Base-by-base conservation (phyloP, 164 flowering plant species). In the Magnolia sinica region DNA sequence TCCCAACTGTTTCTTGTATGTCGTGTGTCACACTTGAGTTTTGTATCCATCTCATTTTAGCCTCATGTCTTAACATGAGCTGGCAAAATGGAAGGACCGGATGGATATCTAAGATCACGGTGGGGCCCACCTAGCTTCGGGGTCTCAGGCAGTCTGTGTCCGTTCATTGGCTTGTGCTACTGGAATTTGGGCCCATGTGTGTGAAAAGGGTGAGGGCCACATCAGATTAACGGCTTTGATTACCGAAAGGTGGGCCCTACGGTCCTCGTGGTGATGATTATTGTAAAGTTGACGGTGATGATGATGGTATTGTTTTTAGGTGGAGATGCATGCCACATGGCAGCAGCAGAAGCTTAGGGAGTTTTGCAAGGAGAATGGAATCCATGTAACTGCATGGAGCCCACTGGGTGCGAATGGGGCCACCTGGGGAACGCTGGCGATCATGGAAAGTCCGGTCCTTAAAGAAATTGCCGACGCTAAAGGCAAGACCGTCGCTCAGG, bases 311-410 rank as follows among this genome's bases (percentile, higher is more conserved):
- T 4, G 45, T 11, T 65, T 65, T 37, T 14, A 70, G 73, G 83
- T 84, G 19, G 86, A 84, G 69, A 68, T 82, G 81, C 72, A 78
- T 77, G 81, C 84, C 27, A 18, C 49, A 11, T 84, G 84, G 84
- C 76, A 76, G 6, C 86, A 80, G 64, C 61, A 37, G 59, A 73
- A 79, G 18, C 55, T 84, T 58, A 77, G 49, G 58, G 76, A 82
- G 0, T 80, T 76, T 24, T 84, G 86, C 70, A 67, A 50, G 19
- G 71, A 27, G 10, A 74, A 76, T 31, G 80, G 76, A 4, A 80
- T 84, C 6, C 74, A 73, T 63, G 83, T 82, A 55, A 80, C 50
- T 29, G 86, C 81, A 3, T 82, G 73, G n/a, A 76, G 83, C 45
- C 82, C 84, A 22, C 52, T 84, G 50, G 86, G 84, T 11, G 84